These are phyloP conservation scores for Trichoderma pleuroti DNA, from an alignment of 2,329 filamentous ascomycete genomes.

Conservation along the genomic window DNA sequence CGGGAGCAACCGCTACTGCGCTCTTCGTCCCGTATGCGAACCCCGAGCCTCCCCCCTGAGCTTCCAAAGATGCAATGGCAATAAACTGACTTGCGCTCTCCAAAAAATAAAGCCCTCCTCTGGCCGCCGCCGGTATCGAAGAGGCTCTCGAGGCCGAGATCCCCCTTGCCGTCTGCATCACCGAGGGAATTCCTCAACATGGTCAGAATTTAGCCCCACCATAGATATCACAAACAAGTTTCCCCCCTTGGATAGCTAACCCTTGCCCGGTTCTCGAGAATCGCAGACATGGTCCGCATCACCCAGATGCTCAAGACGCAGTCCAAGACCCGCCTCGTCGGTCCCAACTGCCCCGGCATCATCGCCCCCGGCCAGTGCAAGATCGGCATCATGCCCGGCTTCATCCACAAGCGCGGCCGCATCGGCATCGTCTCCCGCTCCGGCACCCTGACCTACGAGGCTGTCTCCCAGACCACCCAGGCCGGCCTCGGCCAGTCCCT, in stretches of 20 bases:
- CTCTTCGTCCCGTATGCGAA: constrained; percentile 85
- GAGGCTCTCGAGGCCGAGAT: constrained; percentile 93
- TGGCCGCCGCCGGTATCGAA: constrained; percentile 93
- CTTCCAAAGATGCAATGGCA: background rate
- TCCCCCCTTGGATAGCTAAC: constrained; percentile 1
- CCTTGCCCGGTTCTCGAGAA: background rate
- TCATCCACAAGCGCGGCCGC: constrained; percentile 99
- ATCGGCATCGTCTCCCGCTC: constrained; percentile 98
- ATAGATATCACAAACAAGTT: background rate
- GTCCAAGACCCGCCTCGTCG: constrained; percentile 92
- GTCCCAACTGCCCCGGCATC: constrained; percentile 97
- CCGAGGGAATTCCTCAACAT: constrained; percentile 96
- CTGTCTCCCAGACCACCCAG: constrained; percentile 98
- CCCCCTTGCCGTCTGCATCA: constrained; percentile 93
- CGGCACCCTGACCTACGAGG: constrained; percentile 97
- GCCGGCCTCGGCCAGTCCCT: constrained; percentile 95
- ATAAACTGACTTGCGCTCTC: constrained; percentile 26
- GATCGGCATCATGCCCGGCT: constrained; percentile 98
- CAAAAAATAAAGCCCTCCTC: constrained; percentile 63
- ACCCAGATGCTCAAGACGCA: constrained; percentile 97
- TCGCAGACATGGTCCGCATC: constrained; percentile 96
- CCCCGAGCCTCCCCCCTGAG: background rate
- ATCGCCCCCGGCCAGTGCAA: constrained; percentile 97
- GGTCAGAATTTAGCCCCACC: constrained; percentile 52
- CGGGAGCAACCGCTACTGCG: constrained; percentile 84